These are phyloP conservation scores for Alternaria longipes DNA, from an alignment of 2,329 filamentous ascomycete species.

Conservation along the genomic window DNA sequence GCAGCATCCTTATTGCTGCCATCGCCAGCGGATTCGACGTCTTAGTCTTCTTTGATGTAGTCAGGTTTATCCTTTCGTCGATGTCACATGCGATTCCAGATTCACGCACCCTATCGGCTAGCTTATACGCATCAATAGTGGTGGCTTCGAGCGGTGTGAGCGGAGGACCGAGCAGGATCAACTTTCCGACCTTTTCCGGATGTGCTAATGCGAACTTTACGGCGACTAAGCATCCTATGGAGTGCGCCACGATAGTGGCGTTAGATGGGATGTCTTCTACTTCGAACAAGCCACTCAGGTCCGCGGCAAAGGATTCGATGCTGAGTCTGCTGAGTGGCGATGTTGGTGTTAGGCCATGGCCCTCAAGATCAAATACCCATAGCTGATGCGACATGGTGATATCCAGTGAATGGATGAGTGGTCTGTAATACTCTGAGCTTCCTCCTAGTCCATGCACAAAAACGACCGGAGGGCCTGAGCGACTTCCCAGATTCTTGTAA, in stretches of 20 bases:
- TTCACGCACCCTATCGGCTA: not conserved
- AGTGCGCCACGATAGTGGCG: constrained; percentile 61
- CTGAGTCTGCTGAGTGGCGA: constrained; percentile 56
- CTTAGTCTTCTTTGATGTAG: not conserved
- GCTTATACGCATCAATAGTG: not conserved
- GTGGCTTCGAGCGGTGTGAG: not conserved
- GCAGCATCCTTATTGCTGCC: constrained; percentile 54
- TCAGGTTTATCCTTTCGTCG: not conserved
- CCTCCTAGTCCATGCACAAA: constrained; percentile 67
- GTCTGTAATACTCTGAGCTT: constrained; percentile 56
- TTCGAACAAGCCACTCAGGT: constrained; percentile 54
- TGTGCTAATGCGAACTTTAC: constrained; percentile 53
- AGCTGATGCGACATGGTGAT: constrained; percentile 45
- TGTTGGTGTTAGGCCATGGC: constrained; percentile 64
- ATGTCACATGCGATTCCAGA: constrained; percentile 40
- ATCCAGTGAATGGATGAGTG: constrained; percentile 53
- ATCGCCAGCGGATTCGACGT: constrained; percentile 52
- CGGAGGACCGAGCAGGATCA: not conserved
- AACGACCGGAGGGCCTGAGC: constrained; percentile 49
- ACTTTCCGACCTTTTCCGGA: constrained; percentile 30
- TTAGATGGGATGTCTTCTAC: constrained; percentile 40
- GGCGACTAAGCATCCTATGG: constrained; percentile 62
- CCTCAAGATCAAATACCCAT: constrained; percentile 64
- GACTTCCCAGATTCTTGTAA: not conserved
- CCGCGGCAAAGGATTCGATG: constrained; percentile 47